These are phyloP conservation scores for Kickxella alabastrina DNA, from an alignment of 192 early-diverging fungal genomes.

Conservation along the genomic window DNA sequence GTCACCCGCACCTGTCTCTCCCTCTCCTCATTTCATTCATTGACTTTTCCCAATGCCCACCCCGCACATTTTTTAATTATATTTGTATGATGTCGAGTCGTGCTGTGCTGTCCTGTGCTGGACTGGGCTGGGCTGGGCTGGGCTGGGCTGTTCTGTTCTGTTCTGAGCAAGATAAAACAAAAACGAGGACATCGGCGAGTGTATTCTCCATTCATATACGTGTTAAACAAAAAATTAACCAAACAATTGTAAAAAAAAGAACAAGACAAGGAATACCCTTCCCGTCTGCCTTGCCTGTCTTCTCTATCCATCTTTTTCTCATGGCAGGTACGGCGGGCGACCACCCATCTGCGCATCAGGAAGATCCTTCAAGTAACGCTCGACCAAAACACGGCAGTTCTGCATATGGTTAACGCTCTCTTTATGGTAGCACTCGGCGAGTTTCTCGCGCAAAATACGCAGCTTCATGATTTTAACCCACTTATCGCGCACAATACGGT, in stretches of 20 bases:
- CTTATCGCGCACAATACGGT: slow-evolving; percentile 78
- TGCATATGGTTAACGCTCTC: slow-evolving; percentile 94
- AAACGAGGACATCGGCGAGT: not conserved
- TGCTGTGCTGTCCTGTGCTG: no score
- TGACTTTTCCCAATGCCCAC: no score
- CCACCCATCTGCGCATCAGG: slow-evolving; percentile 45
- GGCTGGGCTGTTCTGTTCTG: not conserved
- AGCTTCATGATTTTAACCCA: slow-evolving; percentile 92
- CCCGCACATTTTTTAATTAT: no score
- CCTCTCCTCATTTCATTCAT: no score
- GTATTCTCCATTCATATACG: not conserved
- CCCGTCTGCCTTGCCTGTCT: no score
- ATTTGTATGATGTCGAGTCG: no score
- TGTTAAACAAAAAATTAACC: no score
- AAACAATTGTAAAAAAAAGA: no score
- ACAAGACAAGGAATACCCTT: no score
- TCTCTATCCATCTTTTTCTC: no score
- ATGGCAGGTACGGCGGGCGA: slow-evolving; percentile 34
- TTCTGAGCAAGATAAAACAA: not conserved
- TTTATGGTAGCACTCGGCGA: slow-evolving; percentile 85
- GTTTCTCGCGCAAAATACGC: slow-evolving; percentile 75
- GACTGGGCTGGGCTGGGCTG: not conserved
- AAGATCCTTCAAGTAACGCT: slow-evolving; percentile 71
- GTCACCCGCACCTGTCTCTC: no score
- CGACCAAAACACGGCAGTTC: slow-evolving; percentile 81